Evolutionary conservation across 305 asterid species (phyloP), one percentile per base, ranked within the genome.

Genomic region (Fraxinus paxiana): DNA sequence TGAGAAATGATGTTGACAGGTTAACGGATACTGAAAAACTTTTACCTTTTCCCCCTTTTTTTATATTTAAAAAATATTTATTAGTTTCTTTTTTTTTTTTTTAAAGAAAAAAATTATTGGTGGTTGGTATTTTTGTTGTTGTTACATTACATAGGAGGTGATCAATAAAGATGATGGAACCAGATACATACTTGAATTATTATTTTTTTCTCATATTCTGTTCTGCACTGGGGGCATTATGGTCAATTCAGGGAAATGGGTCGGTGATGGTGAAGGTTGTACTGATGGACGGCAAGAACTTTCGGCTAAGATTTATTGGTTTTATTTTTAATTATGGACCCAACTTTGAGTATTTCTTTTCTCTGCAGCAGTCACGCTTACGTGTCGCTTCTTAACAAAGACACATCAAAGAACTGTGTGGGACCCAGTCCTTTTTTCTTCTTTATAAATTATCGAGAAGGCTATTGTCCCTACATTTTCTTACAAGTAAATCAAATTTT

Each of bases 1-100:
- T 78, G 86, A 80, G 91, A 28, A 1, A 82, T 77, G 88, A 81
- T 80, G 89, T 83, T 86, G 93, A 86, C 84, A 88, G 91, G 86
- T 77, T 80, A 83, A 80, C 85, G 87, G 84, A 88, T 86, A 90
- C 83, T 84, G 83, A 82, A 76, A 87, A 10, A 75, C 84, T 79
- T 81, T 84, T 81, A 43, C 84, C 78, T 51, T 77, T 82, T 80
- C 34, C 34, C 4, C 30, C 43, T 46, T 10, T 82, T 43, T 46
- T 31, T 18, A 33, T 15, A 63, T 77, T 56, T 48, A 78, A 67
- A 18, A 74, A 65, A 33, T 77, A 85, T 78, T 82, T 87, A 70
- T 86, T 84, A 81, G 83, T 87, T 82, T 46, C 65, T 77, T 54
- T n/a, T 38, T 65, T 46, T 76, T 61, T 48, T 78, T 67, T 83